These are phyloP conservation scores for Phytophthora cactorum DNA, from an alignment of 352 stramenopile species.

Conservation along the genomic window DNA sequence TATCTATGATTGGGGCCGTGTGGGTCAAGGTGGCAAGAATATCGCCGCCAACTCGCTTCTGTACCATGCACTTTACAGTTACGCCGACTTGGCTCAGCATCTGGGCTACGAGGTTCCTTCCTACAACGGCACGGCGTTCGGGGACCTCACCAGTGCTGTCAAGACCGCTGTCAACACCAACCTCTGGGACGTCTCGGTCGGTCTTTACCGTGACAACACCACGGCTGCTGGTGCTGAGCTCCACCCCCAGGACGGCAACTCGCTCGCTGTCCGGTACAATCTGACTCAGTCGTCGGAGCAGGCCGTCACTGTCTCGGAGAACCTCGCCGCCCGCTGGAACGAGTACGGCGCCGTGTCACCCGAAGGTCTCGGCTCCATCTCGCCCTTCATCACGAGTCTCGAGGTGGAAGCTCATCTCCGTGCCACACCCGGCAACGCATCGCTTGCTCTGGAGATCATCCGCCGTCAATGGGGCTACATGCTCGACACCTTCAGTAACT, in stretches of 20 bases:
- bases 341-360: too few species aligned
- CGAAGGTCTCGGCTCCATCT: too few species aligned
- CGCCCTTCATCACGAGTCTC: too few species aligned
- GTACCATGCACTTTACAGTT: constrained; percentile 33
- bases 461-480: too few species aligned
- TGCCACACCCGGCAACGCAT: too few species aligned
- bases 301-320: constrained; percentile 26
- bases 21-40: constrained; percentile 47
- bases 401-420: too few species aligned
- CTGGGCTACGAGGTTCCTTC: constrained; percentile 15
- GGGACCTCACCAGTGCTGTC: constrained; percentile 24
- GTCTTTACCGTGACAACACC: too few species aligned
- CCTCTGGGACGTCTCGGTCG: too few species aligned
- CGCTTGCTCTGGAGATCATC: too few species aligned
- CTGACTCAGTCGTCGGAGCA: constrained; percentile 29
- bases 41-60: constrained; percentile 44
- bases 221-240: constrained; percentile 27
- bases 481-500: too few species aligned
- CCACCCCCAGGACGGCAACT: constrained; percentile 42
- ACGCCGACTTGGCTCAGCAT: constrained; percentile 22
- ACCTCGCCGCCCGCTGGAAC: constrained; percentile 27
- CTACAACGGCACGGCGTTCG: constrained; percentile 34
- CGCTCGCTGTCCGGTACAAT: constrained; percentile 41
- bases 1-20: constrained; percentile 37
- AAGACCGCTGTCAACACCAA: constrained; percentile 40